These are phyloP conservation scores for Trichoderma afroharzianum DNA, from an alignment of 2,329 filamentous ascomycete genomes.

Conservation along the genomic window DNA sequence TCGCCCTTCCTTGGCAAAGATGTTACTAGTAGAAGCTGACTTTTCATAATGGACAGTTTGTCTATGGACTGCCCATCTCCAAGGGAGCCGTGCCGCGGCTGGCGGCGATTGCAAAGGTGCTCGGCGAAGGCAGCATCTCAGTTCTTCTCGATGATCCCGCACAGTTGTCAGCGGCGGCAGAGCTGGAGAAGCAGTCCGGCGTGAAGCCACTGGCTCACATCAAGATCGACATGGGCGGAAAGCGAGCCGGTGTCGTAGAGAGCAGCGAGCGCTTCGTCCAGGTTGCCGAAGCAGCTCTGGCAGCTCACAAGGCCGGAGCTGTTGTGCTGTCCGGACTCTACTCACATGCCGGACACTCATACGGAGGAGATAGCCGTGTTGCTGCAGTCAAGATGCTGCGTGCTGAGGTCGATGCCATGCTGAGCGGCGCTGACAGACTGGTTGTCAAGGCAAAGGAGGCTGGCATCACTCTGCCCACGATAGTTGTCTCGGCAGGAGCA, in stretches of 20 bases:
- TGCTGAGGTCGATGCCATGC: constrained; percentile 30
- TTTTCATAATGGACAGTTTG: constrained; percentile 43
- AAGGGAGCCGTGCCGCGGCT: constrained; percentile 59
- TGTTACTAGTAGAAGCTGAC: neutral
- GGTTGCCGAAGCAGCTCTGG: constrained; percentile 35
- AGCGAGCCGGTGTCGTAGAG: constrained; percentile 62
- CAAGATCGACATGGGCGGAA: constrained; percentile 71
- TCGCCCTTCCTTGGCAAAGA: neutral
- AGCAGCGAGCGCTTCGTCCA: constrained; percentile 49
- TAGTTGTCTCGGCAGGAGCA: constrained; percentile 64
- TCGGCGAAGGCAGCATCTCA: constrained; percentile 56
- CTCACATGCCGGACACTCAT: constrained; percentile 70
- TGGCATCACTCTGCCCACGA: constrained; percentile 20
- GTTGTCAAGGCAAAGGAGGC: constrained; percentile 20
- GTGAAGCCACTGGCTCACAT: constrained; percentile 57
- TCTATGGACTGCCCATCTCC: constrained; percentile 70
- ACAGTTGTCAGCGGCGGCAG: constrained; percentile 52
- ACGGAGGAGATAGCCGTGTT: constrained; percentile 40
- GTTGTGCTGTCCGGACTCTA: constrained; percentile 62
- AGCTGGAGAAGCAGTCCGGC: constrained; percentile 40
- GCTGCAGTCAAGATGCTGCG: constrained; percentile 31
- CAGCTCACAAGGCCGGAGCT: constrained; percentile 27
- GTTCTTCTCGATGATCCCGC: constrained; percentile 67
- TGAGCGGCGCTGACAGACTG: constrained; percentile 26
- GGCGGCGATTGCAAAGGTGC: constrained; percentile 48